These are phyloP conservation scores for Aureobasidium musti DNA, from an alignment of 2,329 filamentous ascomycete genomes.

Conservation along the genomic window DNA sequence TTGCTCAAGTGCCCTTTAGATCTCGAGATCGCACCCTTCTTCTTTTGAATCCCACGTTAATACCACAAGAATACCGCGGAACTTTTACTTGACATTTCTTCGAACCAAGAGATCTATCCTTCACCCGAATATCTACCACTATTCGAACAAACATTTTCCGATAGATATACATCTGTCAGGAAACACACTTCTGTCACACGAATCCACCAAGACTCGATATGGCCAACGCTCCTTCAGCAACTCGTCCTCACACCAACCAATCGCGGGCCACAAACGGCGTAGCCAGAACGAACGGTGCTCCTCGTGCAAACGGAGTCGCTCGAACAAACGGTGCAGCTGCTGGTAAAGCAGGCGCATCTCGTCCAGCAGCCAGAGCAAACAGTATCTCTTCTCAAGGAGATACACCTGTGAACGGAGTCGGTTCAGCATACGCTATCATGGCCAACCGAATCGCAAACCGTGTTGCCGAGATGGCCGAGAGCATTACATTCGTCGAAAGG, in stretches of 20 bases:
- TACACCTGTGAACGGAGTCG: slow-evolving; percentile 36
- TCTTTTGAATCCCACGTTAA: slow-evolving; percentile 7
- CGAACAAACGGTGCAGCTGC: slow-evolving; percentile 27
- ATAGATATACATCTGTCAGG: neutral
- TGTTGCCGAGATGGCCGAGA: slow-evolving; percentile 56
- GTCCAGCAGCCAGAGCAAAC: slow-evolving; percentile 30
- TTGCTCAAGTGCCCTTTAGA: slow-evolving; percentile 22
- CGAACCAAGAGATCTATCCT: neutral
- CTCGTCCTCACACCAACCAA: slow-evolving; percentile 27
- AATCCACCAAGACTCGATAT: slow-evolving; percentile 9
- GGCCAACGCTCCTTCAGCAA: slow-evolving; percentile 25
- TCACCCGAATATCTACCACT: neutral
- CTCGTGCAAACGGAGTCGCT: slow-evolving; percentile 28
- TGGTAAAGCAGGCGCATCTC: slow-evolving; percentile 28
- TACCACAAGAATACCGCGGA: neutral
- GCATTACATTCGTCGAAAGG: slow-evolving; percentile 55
- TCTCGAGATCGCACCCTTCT: slow-evolving; percentile 28
- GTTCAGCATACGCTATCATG: slow-evolving; percentile 55
- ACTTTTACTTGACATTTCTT: slow-evolving; percentile 2
- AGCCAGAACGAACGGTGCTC: slow-evolving; percentile 22
- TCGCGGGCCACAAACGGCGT: slow-evolving; percentile 25
- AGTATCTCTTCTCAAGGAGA: slow-evolving; percentile 42
- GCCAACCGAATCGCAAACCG: slow-evolving; percentile 53
- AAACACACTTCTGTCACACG: neutral
- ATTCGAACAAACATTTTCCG: neutral